A percentile compares a stretch with the other conserved stretches of the same genome.
phyloP scores from a whole-genome alignment of 2,329 filamentous ascomycete species.

The Boeremia lycopersici region DNA sequence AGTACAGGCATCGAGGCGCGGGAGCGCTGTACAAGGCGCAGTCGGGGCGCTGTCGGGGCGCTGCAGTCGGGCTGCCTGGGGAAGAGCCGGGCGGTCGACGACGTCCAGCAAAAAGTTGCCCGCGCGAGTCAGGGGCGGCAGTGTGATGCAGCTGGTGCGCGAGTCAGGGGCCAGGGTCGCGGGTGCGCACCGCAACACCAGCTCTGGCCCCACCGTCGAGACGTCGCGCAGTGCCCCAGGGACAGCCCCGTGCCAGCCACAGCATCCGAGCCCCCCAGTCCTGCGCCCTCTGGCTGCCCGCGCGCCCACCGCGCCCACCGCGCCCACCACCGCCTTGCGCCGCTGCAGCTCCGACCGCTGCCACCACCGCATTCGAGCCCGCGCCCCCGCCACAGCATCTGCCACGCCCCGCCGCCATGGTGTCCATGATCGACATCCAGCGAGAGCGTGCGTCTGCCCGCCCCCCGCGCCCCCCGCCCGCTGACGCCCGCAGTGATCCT shows the following conservation, averaged over 20 bases:
- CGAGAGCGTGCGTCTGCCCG: slow-evolving; percentile 65
- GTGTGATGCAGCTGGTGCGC: not conserved
- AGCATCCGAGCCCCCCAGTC: not conserved
- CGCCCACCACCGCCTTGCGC: too few species aligned
- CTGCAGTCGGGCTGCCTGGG: not conserved
- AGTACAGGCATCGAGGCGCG: slow-evolving; percentile 33
- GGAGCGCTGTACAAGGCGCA: too few species aligned
- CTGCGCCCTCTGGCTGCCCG: too few species aligned
- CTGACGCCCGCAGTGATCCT: slow-evolving; percentile 66
- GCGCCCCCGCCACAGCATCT: not conserved
- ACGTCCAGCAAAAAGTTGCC: slow-evolving; percentile 35
- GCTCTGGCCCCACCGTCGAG: slow-evolving; percentile 20
- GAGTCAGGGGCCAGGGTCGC: not conserved
- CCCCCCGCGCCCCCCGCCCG: not conserved
- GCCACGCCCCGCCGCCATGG: slow-evolving; percentile 66
- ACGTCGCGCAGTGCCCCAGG: too few species aligned
- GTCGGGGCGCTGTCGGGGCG: not conserved
- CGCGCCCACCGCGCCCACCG: not conserved
- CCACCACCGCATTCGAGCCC: slow-evolving; percentile 50
- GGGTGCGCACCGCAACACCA: slow-evolving; percentile 21
- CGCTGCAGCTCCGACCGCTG: not conserved
- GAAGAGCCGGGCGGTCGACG: slow-evolving; percentile 2
- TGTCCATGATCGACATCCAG: slow-evolving; percentile 85
- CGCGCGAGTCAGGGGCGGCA: slow-evolving; percentile 15
- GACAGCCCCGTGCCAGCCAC: too few species aligned